Evolutionary conservation across 768 basidiomycete genomes (phyloP), one percentile per base, ranked within the genome.

Genomic region (Termitomyces sp.): DNA sequence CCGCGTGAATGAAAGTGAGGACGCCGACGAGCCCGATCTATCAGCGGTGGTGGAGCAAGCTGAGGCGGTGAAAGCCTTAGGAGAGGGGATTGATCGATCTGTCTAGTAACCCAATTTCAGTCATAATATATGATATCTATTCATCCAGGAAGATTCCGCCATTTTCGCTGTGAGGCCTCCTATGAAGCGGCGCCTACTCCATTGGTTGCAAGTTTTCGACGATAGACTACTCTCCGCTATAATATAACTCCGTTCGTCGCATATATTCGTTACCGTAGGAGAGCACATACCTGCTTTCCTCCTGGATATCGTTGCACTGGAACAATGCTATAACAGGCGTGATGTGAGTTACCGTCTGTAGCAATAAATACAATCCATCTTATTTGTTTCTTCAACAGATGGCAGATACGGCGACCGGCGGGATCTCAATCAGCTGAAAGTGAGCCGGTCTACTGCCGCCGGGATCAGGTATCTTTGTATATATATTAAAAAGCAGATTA

Each of bases 1-100:
- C 46, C 66, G 46, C 22, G 64, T 62, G 42, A 60, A 54, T 12
- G 68, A 58, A 35, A 64, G 60, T n/a, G 66, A 47, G 3, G 56
- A 60, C 28, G 54, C 36, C 6, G 62, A 54, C 40, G 47, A 55
- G 16, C 30, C n/a, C 18, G 57, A 54, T 36, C 6, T 12, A 28
- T 24, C 38, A 44, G 42, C 5, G 8, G 45, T 30, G 18, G 56
- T 51, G 20, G 53, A 58, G 45, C 49, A 55, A 57, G 54, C 24
- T 50, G 49, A 61, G 26, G 36, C 12, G 33, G 57, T 47, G 28
- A 52, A 62, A 40, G 54, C 18, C 16, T 50, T 22, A 24, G 35
- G 40, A 26, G 52, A 50, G 51, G 22, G 3, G 53, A 55, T 57
- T 52, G 54, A 54, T 56, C 42, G 38, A 57, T 48, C 52, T 42